These are phyloP conservation scores for Cryptococcus wingfieldii DNA, from an alignment of 1,284 basidiomycete genomes.

Conservation along the genomic window DNA sequence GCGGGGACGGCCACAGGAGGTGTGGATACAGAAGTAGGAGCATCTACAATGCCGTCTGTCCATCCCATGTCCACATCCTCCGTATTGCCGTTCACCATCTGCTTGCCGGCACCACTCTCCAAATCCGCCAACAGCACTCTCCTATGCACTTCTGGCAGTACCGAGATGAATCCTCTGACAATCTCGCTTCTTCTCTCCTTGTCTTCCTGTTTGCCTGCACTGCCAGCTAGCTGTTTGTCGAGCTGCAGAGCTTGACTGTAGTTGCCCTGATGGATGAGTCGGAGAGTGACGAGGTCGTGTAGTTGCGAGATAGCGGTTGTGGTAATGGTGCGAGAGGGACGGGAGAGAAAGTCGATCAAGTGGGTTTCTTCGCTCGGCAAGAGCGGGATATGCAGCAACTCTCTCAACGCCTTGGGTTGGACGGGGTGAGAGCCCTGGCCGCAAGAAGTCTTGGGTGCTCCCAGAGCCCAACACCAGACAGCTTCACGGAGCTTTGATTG, in stretches of 20 bases:
- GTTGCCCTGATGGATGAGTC: conserved; percentile 69
- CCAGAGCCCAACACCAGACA: conserved; percentile 40
- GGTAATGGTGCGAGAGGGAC: conserved; percentile 53
- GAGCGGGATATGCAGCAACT: conserved; percentile 42
- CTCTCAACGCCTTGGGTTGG: conserved; percentile 28
- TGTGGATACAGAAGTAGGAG: conserved; percentile 1
- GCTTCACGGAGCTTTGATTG: conserved; percentile 21
- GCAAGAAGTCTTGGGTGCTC: conserved; percentile 23
- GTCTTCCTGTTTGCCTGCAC: conserved; percentile 32
- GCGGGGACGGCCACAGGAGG: conserved; percentile 5
- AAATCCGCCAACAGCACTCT: conserved; percentile 29
- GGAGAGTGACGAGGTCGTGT: conserved; percentile 74
- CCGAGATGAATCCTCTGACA: conserved; percentile 62
- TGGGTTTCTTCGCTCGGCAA: conserved; percentile 36
- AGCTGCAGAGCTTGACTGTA: conserved; percentile 69
- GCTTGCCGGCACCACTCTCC: conserved; percentile 10
- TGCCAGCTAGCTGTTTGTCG: conserved; percentile 57
- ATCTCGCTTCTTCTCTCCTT: conserved; percentile 57
- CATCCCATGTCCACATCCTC: conserved; percentile 25
- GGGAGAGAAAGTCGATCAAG: conserved; percentile 38
- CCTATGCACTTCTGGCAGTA: conserved; percentile 60
- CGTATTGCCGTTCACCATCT: conserved; percentile 14
- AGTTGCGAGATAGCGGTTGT: conserved; percentile 57
- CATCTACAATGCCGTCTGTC: conserved; percentile 1
- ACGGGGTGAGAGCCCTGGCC: conserved; percentile 25